A percentile compares a stretch with the other conserved stretches of the same genome.
Conservation (phyloP, 139 green algal genomes). For the Ulvella scutata region DNA sequence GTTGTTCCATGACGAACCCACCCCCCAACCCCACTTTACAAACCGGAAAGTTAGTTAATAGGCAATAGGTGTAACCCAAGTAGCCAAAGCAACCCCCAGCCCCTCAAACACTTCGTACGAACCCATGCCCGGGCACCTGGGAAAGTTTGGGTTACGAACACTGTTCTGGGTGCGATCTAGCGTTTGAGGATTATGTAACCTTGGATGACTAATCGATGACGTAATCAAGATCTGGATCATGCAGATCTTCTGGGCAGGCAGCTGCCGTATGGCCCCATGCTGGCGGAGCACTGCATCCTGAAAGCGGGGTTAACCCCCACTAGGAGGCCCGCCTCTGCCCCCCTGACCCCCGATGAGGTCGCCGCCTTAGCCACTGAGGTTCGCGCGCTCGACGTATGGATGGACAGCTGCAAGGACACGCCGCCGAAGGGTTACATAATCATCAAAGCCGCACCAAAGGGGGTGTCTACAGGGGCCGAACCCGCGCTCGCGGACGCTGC, state of each 20-base stretch:
- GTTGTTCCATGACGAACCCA: too few relatives aligned
- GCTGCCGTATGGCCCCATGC: constrained; percentile 60
- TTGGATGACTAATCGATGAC: constrained; percentile 10
- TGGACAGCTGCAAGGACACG: constrained; percentile 4
- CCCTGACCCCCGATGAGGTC: not conserved
- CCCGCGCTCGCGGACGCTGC: too few relatives aligned
- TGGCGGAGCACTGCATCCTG: constrained; percentile 66
- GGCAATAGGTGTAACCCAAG: too few relatives aligned
- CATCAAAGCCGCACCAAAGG: not conserved
- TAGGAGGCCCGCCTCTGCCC: not conserved
- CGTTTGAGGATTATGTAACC: not conserved
- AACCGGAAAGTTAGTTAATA: too few relatives aligned
- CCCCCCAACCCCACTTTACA: too few relatives aligned
- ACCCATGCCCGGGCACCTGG: too few relatives aligned
- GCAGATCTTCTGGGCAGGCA: constrained; percentile 16
- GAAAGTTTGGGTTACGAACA: not conserved
- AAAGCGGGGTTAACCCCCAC: constrained; percentile 41
- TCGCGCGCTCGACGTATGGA: not conserved
- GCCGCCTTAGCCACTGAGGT: not conserved
- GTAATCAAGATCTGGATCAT: not conserved
- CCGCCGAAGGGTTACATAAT: constrained; percentile 5
- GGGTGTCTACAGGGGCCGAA: too few relatives aligned
- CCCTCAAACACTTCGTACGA: too few relatives aligned
- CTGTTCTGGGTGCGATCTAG: not conserved
- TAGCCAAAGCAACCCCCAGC: too few relatives aligned